Base-by-base conservation (phyloP, 2,329 filamentous ascomycete species). In the Pleoardoris graminearum region DNA sequence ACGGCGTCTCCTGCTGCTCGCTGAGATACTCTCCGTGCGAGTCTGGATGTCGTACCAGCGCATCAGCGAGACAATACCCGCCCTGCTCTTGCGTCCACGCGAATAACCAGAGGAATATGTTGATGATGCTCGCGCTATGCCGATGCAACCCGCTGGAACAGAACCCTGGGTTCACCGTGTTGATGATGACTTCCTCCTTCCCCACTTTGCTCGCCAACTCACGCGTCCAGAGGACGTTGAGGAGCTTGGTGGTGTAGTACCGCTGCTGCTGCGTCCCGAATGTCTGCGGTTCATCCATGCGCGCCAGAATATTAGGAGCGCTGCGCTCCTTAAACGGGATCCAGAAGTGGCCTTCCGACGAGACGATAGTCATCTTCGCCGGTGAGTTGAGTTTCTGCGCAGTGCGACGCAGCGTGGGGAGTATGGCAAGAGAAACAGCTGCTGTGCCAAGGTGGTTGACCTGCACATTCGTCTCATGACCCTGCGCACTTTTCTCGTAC, bases 311-410 rank as follows among this genome's bases (percentile, higher is more conserved):
- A 11, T 53, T 48, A 2, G 29, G n/a, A 1, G 60, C 54, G 7
- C 6, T 48, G 16, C 44, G 51, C 50, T 65, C 59, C 2, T 55
- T 46, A 50, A 65, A 65, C 0, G 55, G 55, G 12, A 55, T 58
- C 60, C 60, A 63, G 37, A 58, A 58, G 37, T 61, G 57, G 3
- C 47, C 54, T 33, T 76, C 70, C 56, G 76, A 79, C 2, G 77
- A 77, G 3, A 79, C 70, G 29, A 80, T 72, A 0, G 73, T 75
- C 7, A 82, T 64, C 55, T 79, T 75, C 0, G 75, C 67, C 2
- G 72, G 67, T 0, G 63, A 59, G 4, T 52, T 61, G 29, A 49
- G 53, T 3, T 46, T 44, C 4, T 66, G 61, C 16, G 74, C 70
- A 38, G 72, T 73, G 6, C 60, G 64, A 21, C 68, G 65, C 11